Conservation (phyloP, 192 early-diverging fungal genomes). For the Geosiphon pyriformis region DNA sequence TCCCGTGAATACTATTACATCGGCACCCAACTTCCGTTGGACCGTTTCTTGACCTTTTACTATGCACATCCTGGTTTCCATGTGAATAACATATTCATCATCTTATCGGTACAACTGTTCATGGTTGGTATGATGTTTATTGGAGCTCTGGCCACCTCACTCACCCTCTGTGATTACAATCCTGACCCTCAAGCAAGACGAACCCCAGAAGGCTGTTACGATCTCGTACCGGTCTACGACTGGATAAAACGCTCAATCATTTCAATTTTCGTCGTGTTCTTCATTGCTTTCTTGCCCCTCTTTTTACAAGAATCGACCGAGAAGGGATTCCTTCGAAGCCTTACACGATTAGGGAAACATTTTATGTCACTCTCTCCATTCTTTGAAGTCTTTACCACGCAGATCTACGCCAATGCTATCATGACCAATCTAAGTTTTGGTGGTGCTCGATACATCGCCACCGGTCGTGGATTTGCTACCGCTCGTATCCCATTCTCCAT, state of each 20-base stretch:
- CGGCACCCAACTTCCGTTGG: conserved; percentile 76
- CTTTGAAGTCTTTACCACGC: conserved; percentile 83
- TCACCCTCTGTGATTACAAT: conserved; percentile 53
- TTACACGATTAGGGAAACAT: conserved; percentile 71
- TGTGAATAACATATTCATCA: conserved; percentile 84
- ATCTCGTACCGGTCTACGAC: conserved; percentile 66
- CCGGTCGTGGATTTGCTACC: conserved; percentile 82
- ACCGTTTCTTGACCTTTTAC: conserved; percentile 83
- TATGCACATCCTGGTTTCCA: conserved; percentile 89
- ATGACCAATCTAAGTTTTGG: conserved; percentile 75
- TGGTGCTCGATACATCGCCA: conserved; percentile 79
- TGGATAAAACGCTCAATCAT: conserved; percentile 81
- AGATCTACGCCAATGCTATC: conserved; percentile 77
- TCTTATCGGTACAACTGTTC: conserved; percentile 76
- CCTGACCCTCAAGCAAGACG: conserved; percentile 48
- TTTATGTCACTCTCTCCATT: conserved; percentile 76
- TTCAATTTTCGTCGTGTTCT: conserved; percentile 74
- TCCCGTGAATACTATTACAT: conserved; percentile 91
- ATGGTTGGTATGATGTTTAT: conserved; percentile 75
- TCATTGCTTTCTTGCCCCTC: conserved; percentile 75
- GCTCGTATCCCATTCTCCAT: conserved; percentile 67
- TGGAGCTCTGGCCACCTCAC: conserved; percentile 60
- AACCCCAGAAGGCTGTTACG: conserved; percentile 56
- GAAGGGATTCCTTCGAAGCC: conserved; percentile 67
- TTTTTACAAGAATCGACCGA: conserved; percentile 82